Base-by-base conservation (phyloP, 2,329 filamentous ascomycete genomes). In the Metarhizium anisopliae region DNA sequence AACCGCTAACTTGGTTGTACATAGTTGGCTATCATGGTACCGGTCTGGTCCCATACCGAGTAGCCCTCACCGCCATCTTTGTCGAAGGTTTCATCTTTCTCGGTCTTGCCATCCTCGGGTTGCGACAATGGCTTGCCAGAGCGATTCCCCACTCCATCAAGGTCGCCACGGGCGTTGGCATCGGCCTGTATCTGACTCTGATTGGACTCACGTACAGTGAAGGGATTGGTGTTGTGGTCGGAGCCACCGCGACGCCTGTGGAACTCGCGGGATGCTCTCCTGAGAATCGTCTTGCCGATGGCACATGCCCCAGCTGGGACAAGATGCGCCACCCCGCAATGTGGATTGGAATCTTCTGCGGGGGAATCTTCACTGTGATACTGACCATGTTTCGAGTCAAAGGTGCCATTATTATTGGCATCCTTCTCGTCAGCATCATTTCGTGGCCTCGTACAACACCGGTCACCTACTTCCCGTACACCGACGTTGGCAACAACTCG, bases 281-380 rank as follows among this genome's bases (percentile, higher is more conserved):
- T 2, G 68, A 75, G 32, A 74, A 66, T 35, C 65, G 64, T 13
- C 70, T 74, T 4, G 62, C 62, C 25, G 64, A 69, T 49, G 86
- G 86, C 10, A 64, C 82, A 6, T 94, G 89, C 67, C 80, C 81
- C 0, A 73, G 75, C 52, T 72, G 65, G 40, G 75, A 81, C 55
- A 91, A 91, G 78, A 93, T 95, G 89, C 83, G 89, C 58, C 89
- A 81, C 64, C 88, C 90, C 1, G 83, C 86, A 29, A 83, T 95
- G 81, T 95, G 90, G 90, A 79, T 95, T 53, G 90, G 90, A 42
- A 91, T 95, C 63, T 94, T 95, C 76, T 89, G 87, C 62, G 89
- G 90, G 47, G 89, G 90, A 58, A 79, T 95, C 60, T 73, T 95
- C 51, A 95, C 90, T 1, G 85, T 86, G 36, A 74, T 94, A 60